Evolutionary conservation across 139 green algal genomes (phyloP).

Genomic region (Closterium sp.): DNA sequence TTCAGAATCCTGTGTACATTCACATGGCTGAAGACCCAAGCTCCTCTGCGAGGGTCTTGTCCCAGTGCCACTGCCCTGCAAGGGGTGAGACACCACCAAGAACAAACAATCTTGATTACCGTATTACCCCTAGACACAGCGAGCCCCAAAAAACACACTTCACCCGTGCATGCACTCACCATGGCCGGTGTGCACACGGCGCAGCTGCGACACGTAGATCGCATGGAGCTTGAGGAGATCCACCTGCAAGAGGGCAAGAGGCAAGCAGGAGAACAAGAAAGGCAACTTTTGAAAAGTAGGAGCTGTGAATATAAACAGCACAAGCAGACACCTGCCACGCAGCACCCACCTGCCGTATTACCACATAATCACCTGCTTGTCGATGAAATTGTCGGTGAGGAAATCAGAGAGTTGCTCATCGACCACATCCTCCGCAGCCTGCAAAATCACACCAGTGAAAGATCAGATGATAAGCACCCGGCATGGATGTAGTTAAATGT

Average conservation of each 20-base stretch:
- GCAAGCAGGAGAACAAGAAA: not conserved
- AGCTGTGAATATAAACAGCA: no score
- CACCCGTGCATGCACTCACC: constrained; percentile 1
- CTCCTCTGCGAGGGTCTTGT: not conserved
- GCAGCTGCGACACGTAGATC: constrained; percentile 3
- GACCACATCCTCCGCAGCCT: constrained; percentile 65
- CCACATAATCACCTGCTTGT: constrained; percentile 65
- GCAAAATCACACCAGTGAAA: not conserved
- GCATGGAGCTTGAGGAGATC: constrained; percentile 10
- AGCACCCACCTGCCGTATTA: no score
- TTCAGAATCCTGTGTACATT: not conserved
- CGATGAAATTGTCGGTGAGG: constrained; percentile 56
- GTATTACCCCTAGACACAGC: not conserved
- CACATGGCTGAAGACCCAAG: not conserved
- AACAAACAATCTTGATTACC: not conserved
- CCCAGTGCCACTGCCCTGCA: not conserved
- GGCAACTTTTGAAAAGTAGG: no score
- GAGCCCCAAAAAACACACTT: not conserved
- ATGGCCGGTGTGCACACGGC: not conserved
- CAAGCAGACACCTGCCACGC: no score
- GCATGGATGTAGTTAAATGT: no score
- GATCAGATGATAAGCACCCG: no score
- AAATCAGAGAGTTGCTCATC: constrained; percentile 83
- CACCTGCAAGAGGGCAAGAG: not conserved
- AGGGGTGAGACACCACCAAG: not conserved